Evolutionary conservation across 179 eudicot genomes (phyloP).

Genomic region (Actinidia polygama): DNA sequence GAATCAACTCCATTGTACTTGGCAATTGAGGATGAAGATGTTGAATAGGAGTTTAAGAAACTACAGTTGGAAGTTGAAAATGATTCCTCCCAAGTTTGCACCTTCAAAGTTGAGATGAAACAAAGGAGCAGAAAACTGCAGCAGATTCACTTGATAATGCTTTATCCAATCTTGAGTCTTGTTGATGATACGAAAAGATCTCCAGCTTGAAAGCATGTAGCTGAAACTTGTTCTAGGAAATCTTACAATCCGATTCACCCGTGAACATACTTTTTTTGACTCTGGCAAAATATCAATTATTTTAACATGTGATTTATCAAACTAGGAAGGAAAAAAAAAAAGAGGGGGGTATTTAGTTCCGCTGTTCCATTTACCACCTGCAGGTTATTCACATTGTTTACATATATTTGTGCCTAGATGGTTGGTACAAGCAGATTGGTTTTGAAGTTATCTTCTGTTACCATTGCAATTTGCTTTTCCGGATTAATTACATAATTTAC

Average conservation of each 20-base stretch:
- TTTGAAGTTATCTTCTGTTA: too few relatives aligned
- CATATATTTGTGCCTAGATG: not conserved
- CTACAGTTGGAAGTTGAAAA: conserved; percentile 57
- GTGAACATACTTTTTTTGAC: not conserved
- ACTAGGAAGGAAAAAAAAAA: not conserved
- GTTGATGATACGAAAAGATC: conserved; percentile 27
- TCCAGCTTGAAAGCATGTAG: conserved; percentile 30
- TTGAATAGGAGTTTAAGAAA: conserved; percentile 68
- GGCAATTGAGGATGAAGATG: conserved; percentile 61
- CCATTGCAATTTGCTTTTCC: too few relatives aligned
- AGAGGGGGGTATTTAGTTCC: not conserved
- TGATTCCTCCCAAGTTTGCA: conserved; percentile 31
- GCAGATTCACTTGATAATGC: conserved; percentile 54
- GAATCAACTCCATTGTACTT: conserved; percentile 45
- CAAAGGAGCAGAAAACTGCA: conserved; percentile 31
- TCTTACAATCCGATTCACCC: not conserved
- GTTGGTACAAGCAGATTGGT: too few relatives aligned
- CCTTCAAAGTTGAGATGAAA: conserved; percentile 25
- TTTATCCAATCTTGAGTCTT: conserved; percentile 57
- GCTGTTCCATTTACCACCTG: not conserved
- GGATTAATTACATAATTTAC: too few relatives aligned
- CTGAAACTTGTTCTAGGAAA: not conserved
- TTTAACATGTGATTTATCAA: not conserved
- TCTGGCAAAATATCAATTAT: too few relatives aligned
- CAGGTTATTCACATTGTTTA: not conserved